Conservation (phyloP, 805 yeast genomes). For the Yamadazyma phyllophila region DNA sequence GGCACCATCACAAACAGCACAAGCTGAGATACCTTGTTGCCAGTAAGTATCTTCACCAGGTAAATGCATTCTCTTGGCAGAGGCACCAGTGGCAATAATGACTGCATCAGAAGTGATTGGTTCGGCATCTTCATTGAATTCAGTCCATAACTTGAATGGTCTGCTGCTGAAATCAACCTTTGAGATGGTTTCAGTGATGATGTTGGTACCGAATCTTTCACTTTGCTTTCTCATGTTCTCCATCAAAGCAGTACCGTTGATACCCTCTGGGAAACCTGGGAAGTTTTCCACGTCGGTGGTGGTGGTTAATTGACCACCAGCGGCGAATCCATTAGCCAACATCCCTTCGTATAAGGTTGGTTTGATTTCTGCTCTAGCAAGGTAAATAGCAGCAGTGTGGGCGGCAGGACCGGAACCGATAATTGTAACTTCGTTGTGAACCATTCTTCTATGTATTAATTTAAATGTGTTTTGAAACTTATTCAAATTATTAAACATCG, state of each 20-base stretch:
- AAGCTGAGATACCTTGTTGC: constrained; percentile 99
- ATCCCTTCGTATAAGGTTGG: constrained; percentile 94
- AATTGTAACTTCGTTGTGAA: constrained; percentile 79
- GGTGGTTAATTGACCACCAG: constrained; percentile 98
- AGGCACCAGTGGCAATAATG: constrained; percentile 95
- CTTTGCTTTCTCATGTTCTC: constrained; percentile 92
- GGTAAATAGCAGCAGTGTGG: constrained; percentile 97
- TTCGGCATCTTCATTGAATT: constrained; percentile 86
- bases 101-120: constrained; percentile 93
- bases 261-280: constrained; percentile 97
- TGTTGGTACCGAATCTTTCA: constrained; percentile 83
- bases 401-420: constrained; percentile 99
- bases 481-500: not conserved
- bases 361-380: constrained; percentile 93
- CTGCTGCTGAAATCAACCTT: constrained; percentile 83
- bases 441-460: constrained; percentile 48
- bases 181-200: constrained; percentile 92
- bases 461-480: not conserved
- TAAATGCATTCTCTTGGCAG: constrained; percentile 88
- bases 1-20: constrained; percentile 99
- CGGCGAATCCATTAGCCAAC: constrained; percentile 97
- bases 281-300: constrained; percentile 98
- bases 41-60: constrained; percentile 98
- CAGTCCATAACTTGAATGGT: constrained; percentile 97
- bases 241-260: constrained; percentile 85